phyloP scores from a whole-genome alignment of 2,329 filamentous ascomycete species.

The Fusarium goolgardi region DNA sequence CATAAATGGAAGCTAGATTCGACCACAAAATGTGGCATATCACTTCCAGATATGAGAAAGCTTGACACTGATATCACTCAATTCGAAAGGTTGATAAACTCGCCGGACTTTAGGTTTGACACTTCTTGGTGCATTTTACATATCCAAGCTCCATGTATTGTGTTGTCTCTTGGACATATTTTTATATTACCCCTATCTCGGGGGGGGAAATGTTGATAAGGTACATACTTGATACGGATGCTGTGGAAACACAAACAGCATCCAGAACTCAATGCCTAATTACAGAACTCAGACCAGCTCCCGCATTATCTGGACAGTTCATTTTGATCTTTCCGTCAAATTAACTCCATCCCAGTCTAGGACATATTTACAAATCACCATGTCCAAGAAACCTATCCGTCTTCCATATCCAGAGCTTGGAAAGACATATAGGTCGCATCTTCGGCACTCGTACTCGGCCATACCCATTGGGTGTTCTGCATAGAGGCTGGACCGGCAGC shows the following conservation, averaged over 20 bases:
- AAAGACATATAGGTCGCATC: constrained; percentile 32
- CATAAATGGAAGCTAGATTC: neutral
- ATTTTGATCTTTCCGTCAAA: neutral
- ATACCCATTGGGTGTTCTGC: constrained; percentile 46
- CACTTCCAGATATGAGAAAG: neutral
- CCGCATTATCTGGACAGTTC: neutral
- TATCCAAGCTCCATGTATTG: neutral
- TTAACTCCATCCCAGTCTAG: neutral
- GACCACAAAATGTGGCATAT: neutral
- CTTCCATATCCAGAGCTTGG: constrained; percentile 39
- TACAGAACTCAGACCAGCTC: neutral
- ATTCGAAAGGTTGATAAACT: neutral
- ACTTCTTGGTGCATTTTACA: neutral
- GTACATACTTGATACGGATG: neutral
- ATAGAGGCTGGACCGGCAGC: constrained; percentile 41
- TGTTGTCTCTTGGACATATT: neutral
- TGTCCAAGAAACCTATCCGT: neutral
- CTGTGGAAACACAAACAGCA: neutral
- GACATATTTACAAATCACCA: neutral
- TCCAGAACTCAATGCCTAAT: neutral
- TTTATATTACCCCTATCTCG: neutral
- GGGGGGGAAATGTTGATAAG: neutral
- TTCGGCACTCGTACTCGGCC: constrained; percentile 43
- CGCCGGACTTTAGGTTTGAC: neutral
- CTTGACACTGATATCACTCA: neutral